Conservation (phyloP, 352 stramenopile genomes). For the Phytopythium oedochilum region DNA sequence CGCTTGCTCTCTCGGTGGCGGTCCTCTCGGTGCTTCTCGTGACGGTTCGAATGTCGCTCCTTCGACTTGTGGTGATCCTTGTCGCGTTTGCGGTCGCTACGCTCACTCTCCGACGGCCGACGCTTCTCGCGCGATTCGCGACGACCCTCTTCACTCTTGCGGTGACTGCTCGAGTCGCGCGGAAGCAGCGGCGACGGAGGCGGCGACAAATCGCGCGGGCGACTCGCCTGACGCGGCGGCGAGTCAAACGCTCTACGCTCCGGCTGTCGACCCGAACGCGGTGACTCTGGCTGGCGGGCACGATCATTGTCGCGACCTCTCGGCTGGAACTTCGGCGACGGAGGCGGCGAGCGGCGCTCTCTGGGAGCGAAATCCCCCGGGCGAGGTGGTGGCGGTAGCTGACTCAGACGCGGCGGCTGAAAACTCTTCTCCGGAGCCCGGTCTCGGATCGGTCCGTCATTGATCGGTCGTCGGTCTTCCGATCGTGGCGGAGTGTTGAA, state of each 20-base stretch:
- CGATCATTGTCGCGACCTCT: background rate
- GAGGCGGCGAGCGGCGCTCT: background rate
- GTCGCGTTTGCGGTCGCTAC: conserved; percentile 15
- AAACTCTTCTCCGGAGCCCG: conserved; percentile 12
- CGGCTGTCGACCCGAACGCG: background rate
- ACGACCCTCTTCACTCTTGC: background rate
- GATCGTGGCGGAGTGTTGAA: background rate
- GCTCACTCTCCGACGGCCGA: background rate
- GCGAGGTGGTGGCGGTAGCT: conserved; percentile 3
- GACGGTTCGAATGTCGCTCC: conserved; percentile 14
- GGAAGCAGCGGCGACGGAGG: background rate
- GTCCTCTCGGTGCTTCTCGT: conserved; percentile 32
- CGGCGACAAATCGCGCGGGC: background rate
- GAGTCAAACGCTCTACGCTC: background rate
- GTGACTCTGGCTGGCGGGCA: background rate
- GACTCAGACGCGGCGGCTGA: conserved; percentile 7
- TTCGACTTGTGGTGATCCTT: conserved; percentile 18
- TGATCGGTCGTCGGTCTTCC: conserved; percentile 8
- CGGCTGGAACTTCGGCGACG: background rate
- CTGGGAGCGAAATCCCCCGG: background rate
- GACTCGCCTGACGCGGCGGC: background rate
- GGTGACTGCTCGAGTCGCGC: background rate
- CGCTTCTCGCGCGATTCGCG: background rate
- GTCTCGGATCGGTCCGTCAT: background rate
- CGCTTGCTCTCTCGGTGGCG: conserved; percentile 24